Percentiles rank a stretch among this genome's conserved stretches.
Evolutionary conservation across 805 yeast genomes (phyloP).

Genomic region (Candida verbasci): DNA sequence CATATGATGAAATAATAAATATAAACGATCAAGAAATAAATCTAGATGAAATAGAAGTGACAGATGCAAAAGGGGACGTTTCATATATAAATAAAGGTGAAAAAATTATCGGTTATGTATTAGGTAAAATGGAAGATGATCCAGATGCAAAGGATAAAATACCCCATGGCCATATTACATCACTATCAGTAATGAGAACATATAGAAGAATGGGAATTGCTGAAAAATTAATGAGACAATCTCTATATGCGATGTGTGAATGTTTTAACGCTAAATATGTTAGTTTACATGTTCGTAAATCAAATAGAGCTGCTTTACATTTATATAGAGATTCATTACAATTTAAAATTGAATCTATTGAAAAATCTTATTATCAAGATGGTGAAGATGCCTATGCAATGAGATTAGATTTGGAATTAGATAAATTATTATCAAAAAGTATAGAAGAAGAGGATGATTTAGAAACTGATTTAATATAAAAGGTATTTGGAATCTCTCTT

Average conservation of each 20-base stretch:
- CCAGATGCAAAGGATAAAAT: conserved; percentile 68
- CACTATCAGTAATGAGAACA: conserved; percentile 90
- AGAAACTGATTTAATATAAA: conserved; percentile 21
- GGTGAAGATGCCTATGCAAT: conserved; percentile 97
- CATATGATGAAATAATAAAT: conserved; percentile 36
- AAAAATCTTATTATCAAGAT: conserved; percentile 89
- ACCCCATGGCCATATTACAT: conserved; percentile 93
- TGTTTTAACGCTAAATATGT: conserved; percentile 78
- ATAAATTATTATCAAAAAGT: conserved; percentile 49
- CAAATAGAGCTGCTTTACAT: conserved; percentile 91
- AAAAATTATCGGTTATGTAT: conserved; percentile 90
- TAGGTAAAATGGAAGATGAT: conserved; percentile 96
- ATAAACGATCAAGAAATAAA: conserved; percentile 14
- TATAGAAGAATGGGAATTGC: conserved; percentile 95
- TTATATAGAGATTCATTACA: conserved; percentile 79
- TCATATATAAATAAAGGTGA: conserved; percentile 66
- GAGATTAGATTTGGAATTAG: conserved; percentile 64
- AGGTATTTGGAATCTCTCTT: no score
- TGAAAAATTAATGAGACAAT: conserved; percentile 82
- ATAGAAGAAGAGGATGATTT: conserved; percentile 50
- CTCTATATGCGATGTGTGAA: conserved; percentile 75
- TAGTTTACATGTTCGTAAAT: conserved; percentile 87
- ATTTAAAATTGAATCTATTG: conserved; percentile 79
- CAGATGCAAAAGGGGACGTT: conserved; percentile 53
- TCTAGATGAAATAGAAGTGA: neutral